Evolutionary conservation across 371 early-diverging fungal genomes (phyloP), one percentile per base, ranked within the genome.

Genomic region (Chytridium lagenaria): DNA sequence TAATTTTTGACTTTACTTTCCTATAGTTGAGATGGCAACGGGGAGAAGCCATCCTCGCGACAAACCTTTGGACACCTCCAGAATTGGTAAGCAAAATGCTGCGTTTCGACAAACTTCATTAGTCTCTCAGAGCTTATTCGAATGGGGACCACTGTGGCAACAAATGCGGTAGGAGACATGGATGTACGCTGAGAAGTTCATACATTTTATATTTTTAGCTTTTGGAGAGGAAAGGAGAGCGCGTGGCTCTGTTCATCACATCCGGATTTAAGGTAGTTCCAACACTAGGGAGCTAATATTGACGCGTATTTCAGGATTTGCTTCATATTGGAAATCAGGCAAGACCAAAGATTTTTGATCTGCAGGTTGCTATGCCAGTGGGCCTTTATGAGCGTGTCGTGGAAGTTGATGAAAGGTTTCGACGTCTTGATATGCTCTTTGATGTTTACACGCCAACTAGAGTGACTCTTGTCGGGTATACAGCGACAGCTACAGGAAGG

Each of bases 111-210:
- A 28, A 23, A 39, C 28, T 23, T 40, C 36, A 31, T n/a, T 37
- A 33, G 5, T 23, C 1, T 44, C 5, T 2, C 82, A 90, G 92
- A 92, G 64, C 88, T 92, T 52, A 92, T 98, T 34, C 91, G 97
- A 36, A 96, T 97, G 95, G 96, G 96, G 37, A 97, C 97, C 0
- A 98, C 98, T 0, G 98, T 98, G 0, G 98, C 98, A 0, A 98
- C 98, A 15, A 98, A 98, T 73, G 97, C 97, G 3, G 61, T 61
- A 37, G 36, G 61, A 5, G 10, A 61, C 44, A n/a, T n/a, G 7
- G 44, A 44, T 44, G n/a, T 44, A 19, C 44, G 12, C 7, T 44
- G 44, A 7, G 19, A 44, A 44, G 44, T 44, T 44, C 19, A 33
- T 2, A 61, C 12, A 3, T 7, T 10, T 37, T 7, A 61, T 16